A percentile compares a stretch with the other conserved stretches of the same genome.
Conservation (phyloP, 352 stramenopile genomes). For the Pythium rhizo-oryzae region DNA sequence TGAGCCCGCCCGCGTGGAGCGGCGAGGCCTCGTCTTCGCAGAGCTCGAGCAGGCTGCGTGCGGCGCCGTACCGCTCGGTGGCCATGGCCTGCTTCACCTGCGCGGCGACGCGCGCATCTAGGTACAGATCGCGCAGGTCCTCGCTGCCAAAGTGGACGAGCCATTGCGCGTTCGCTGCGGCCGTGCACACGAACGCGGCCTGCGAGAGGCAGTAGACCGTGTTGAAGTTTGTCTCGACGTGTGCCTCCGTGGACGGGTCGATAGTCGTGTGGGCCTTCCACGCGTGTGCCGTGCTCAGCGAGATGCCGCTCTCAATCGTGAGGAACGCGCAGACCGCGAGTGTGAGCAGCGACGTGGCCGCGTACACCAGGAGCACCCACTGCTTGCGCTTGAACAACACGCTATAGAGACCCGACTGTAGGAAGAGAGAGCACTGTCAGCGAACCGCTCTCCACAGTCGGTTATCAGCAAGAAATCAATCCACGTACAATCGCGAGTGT, state of each 20-base stretch:
- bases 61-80: constrained; percentile 5
- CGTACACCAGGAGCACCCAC: constrained; percentile 27
- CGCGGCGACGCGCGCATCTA: constrained; percentile 7
- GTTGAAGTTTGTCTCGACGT: constrained; percentile 31
- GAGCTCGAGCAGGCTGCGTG: constrained; percentile 20
- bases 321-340: constrained; percentile 24
- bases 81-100: constrained; percentile 30
- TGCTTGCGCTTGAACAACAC: constrained; percentile 26
- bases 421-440: background rate
- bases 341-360: constrained; percentile 17
- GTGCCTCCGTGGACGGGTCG: constrained; percentile 14
- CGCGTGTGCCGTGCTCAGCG: constrained; percentile 13
- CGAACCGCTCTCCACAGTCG: no score
- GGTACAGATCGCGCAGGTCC: constrained; percentile 31
- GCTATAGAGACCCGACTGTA: constrained; percentile 29
- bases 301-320: constrained; percentile 25
- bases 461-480: no score
- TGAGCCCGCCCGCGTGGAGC: constrained; percentile 23
- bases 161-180: constrained; percentile 27
- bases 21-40: constrained; percentile 29
- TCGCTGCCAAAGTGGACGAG: constrained; percentile 32
- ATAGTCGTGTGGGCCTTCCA: constrained; percentile 15
- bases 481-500: constrained; percentile 29
- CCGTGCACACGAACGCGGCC: constrained; percentile 29
- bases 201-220: constrained; percentile 31